Percentiles rank a stretch among this genome's conserved stretches.
phyloP scores from a whole-genome alignment of 129 eudicot species.

The Sambucus nigra region DNA sequence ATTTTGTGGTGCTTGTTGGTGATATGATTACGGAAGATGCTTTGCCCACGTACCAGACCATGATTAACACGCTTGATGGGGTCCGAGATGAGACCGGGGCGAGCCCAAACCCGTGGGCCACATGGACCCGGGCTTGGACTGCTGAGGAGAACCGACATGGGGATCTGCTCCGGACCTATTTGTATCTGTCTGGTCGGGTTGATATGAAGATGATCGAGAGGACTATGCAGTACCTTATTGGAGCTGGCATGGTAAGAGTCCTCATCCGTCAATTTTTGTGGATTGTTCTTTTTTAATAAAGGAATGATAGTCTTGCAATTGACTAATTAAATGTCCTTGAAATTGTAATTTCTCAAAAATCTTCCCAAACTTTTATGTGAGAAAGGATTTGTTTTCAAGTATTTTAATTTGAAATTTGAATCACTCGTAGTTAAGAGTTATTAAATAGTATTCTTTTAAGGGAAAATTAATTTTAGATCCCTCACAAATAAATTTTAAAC shows the following conservation, averaged over 20 bases:
- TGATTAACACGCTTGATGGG: slow-evolving; percentile 35
- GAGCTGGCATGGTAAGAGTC: slow-evolving; percentile 28
- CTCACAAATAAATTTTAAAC: too few species aligned
- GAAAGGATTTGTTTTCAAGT: too few species aligned
- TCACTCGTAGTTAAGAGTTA: too few species aligned
- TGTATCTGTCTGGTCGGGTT: slow-evolving; percentile 39
- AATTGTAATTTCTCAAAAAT: too few species aligned
- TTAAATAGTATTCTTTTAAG: too few species aligned
- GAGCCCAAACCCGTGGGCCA: slow-evolving; percentile 26
- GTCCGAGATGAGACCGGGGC: slow-evolving; percentile 34
- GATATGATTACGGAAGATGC: slow-evolving; percentile 39
- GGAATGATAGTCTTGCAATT: too few species aligned
- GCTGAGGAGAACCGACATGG: slow-evolving; percentile 41
- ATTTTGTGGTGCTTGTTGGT: slow-evolving; percentile 32
- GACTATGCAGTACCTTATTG: slow-evolving; percentile 26
- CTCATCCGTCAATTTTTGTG: too few species aligned
- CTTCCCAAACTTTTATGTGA: too few species aligned
- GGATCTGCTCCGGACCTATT: slow-evolving; percentile 30
- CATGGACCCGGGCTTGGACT: slow-evolving; percentile 35
- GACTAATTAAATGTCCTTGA: too few species aligned
- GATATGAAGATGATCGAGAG: slow-evolving; percentile 32
- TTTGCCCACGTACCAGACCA: slow-evolving; percentile 31
- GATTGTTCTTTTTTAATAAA: too few species aligned
- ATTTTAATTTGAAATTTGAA: too few species aligned
- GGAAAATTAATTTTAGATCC: too few species aligned